phyloP scores from a whole-genome alignment of 805 yeast genomes.

The Yamadazyma philogaea region DNA sequence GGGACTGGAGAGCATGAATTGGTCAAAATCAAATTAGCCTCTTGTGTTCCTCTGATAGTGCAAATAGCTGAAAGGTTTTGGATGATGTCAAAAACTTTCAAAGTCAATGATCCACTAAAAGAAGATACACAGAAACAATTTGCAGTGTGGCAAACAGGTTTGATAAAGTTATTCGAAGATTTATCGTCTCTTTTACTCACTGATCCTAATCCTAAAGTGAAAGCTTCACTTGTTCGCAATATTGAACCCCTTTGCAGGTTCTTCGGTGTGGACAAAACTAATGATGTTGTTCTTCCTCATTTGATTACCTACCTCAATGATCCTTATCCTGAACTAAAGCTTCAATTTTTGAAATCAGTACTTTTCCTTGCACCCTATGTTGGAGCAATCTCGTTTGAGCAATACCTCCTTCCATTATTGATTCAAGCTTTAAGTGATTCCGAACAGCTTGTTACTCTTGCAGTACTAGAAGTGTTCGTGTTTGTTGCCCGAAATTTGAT shows the following conservation, averaged over 20 bases:
- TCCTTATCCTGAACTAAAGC: conserved; percentile 59
- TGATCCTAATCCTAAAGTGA: conserved; percentile 63
- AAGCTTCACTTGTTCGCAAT: conserved; percentile 63
- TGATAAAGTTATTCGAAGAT: conserved; percentile 59
- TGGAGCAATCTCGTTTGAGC: conserved; percentile 80
- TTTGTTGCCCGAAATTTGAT: conserved; percentile 32
- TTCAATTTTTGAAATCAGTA: conserved; percentile 69
- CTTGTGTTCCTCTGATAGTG: conserved; percentile 71
- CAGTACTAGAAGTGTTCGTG: conserved; percentile 51
- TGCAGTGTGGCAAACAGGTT: conserved; percentile 35
- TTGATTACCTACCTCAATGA: conserved; percentile 89
- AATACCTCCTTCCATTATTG: conserved; percentile 80
- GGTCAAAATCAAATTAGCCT: conserved; percentile 65
- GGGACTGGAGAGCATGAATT: conserved; percentile 25
- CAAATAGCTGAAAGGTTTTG: conserved; percentile 59
- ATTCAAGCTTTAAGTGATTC: conserved; percentile 80
- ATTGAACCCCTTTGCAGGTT: conserved; percentile 77
- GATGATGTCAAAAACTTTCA: conserved; percentile 55
- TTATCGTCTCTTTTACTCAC: conserved; percentile 65
- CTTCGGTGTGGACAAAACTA: conserved; percentile 83
- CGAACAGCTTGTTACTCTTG: conserved; percentile 76
- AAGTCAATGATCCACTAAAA: conserved; percentile 17
- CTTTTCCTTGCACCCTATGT: conserved; percentile 73
- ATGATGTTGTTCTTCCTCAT: conserved; percentile 86
- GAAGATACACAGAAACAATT: neutral